A percentile compares a stretch with the other conserved stretches of the same genome.
Evolutionary conservation across 2,329 filamentous ascomycete species (phyloP).

Genomic region (Cyanodermella asteris): DNA sequence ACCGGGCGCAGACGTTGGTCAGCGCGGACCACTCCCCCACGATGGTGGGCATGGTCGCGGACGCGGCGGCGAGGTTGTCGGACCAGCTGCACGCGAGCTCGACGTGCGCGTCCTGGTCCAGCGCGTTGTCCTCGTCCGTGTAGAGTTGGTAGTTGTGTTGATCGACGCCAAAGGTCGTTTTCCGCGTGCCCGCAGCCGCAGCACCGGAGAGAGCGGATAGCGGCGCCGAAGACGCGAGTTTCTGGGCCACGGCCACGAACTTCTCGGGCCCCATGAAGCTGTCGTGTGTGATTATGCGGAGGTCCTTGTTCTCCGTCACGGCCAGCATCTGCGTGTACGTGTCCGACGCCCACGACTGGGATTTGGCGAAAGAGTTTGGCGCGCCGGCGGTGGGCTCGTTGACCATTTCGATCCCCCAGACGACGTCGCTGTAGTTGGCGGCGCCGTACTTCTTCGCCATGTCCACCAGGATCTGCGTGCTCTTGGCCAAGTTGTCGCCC

Average conservation of each 20-base stretch:
- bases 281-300: conserved; percentile 20
- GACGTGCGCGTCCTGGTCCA: conserved; percentile 20
- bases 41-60: conserved; percentile 16
- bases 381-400: conserved; percentile 20
- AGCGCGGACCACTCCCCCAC: conserved; percentile 24
- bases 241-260: no score
- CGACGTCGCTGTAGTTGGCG: conserved; percentile 18
- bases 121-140: conserved; percentile 14
- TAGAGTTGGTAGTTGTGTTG: conserved; percentile 25
- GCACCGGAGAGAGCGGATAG: conserved; percentile 9
- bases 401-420: conserved; percentile 21
- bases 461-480: conserved; percentile 16
- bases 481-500: conserved; percentile 13
- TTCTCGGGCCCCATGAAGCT: conserved; percentile 13
- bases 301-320: conserved; percentile 12
- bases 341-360: conserved; percentile 15
- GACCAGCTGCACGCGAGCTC: conserved; percentile 18
- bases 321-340: conserved; percentile 15
- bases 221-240: conserved; percentile 15
- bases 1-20: conserved; percentile 22
- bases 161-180: conserved; percentile 21
- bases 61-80: conserved; percentile 13
- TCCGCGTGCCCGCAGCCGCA: no score
- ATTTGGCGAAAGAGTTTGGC: conserved; percentile 15
- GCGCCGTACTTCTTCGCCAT: conserved; percentile 20